These are phyloP conservation scores for Saitozyma sp. DNA, from an alignment of 768 basidiomycete genomes.

Conservation along the genomic window DNA sequence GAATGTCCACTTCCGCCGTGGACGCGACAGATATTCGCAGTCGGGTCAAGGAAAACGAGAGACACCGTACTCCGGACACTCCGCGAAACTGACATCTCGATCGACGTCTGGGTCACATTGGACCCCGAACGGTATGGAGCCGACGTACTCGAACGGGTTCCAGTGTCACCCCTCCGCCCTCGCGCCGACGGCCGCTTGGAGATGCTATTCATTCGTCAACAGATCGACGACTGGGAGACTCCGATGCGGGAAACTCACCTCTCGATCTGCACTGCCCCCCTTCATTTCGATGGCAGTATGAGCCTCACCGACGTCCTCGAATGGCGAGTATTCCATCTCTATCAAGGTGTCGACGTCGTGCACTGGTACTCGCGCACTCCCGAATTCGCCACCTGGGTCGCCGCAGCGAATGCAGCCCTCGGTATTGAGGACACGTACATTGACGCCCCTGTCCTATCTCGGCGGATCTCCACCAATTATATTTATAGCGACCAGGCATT, in stretches of 20 bases:
- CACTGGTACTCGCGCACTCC: slow-evolving; percentile 14
- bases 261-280: slow-evolving; percentile 6
- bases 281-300: neutral
- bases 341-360: slow-evolving; percentile 11
- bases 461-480: slow-evolving; percentile 7
- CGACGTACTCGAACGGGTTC: too few species aligned
- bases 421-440: slow-evolving; percentile 8
- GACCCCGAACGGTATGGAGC: too few species aligned
- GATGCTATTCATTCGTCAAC: neutral
- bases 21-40: slow-evolving; percentile 1
- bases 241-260: neutral
- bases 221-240: neutral
- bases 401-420: slow-evolving; percentile 2
- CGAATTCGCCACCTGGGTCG: slow-evolving; percentile 3
- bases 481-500: neutral
- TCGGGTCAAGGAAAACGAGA: neutral
- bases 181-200: neutral
- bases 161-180: neutral
- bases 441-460: neutral
- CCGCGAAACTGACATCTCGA: neutral
- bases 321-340: slow-evolving; percentile 16
- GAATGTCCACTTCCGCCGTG: slow-evolving; percentile 11
- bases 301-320: slow-evolving; percentile 5
- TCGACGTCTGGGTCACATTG: neutral
- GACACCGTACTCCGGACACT: neutral